Evolutionary conservation across 1,284 basidiomycete genomes (phyloP).

Genomic region (Agroathelia rolfsii): DNA sequence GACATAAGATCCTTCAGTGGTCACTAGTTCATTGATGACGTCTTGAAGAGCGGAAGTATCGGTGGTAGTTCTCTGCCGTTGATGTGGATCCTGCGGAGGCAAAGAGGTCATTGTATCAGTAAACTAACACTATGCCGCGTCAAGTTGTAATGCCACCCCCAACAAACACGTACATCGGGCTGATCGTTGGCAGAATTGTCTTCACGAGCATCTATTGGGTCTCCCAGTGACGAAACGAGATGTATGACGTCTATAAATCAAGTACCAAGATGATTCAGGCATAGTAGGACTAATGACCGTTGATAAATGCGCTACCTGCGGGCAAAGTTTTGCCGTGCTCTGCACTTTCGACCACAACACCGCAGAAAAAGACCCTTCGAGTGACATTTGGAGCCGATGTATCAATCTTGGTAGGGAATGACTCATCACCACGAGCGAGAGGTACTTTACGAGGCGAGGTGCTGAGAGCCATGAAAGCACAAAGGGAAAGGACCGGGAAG

Average conservation of each 20-base stretch:
- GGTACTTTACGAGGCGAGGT: slow-evolving; percentile 65
- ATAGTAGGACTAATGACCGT: slow-evolving; percentile 1
- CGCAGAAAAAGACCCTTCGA: slow-evolving; percentile 70
- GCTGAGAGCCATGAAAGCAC: slow-evolving; percentile 28
- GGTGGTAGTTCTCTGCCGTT: slow-evolving; percentile 47
- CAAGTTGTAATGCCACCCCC: not conserved
- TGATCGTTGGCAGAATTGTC: slow-evolving; percentile 27
- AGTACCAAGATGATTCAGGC: slow-evolving; percentile 9
- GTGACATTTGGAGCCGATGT: slow-evolving; percentile 36
- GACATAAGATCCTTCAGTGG: slow-evolving; percentile 73
- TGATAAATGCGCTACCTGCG: slow-evolving; percentile 50
- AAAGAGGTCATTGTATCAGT: slow-evolving; percentile 5
- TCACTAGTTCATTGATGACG: slow-evolving; percentile 66
- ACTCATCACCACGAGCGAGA: slow-evolving; percentile 53
- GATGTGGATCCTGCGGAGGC: slow-evolving; percentile 29
- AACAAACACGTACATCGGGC: not conserved
- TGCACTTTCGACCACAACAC: slow-evolving; percentile 72
- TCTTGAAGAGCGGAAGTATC: slow-evolving; percentile 56
- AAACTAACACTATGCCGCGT: not conserved
- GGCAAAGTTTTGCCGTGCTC: slow-evolving; percentile 56
- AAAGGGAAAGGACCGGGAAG: slow-evolving; percentile 1
- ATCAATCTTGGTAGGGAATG: slow-evolving; percentile 27
- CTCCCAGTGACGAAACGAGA: slow-evolving; percentile 65
- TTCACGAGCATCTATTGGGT: slow-evolving; percentile 37
- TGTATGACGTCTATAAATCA: slow-evolving; percentile 66